Evolutionary conservation across 306 rosid genomes (phyloP), one percentile per base, ranked within the genome.

Genomic region (Castanea crenata): DNA sequence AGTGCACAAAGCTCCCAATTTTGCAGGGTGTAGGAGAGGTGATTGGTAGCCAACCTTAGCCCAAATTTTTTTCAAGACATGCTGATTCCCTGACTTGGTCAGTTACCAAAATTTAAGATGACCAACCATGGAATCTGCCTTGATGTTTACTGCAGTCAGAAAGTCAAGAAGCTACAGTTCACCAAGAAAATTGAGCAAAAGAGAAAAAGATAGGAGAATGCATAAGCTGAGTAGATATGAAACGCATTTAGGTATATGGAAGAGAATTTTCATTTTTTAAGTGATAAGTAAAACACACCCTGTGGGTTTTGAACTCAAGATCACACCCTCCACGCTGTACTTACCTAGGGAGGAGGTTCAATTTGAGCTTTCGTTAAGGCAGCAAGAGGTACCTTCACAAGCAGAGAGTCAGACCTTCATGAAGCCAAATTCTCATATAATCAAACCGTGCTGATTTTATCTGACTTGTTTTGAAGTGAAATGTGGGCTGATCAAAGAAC

Each of bases 91-190:
- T 41, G 46, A 41, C 12, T 8, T 41, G 3, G 46, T 41, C 11
- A 41, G 46, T 41, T 41, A 41, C 65, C 65, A 59, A 59, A 59
- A 59, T 59, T 59, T 23, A 3, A 69, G 49, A 80, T 34, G 20
- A 9, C 74, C 55, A 69, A 71, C 63, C 76, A 25, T 52, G 49
- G 23, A 55, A 57, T 69, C 78, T 35, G 55, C 46, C 49, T 35
- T 67, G 84, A 59, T 54, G 69, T 67, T 51, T 69, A 34, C 71
- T 76, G 84, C 76, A 80, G 70, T 31, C 61, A 72, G 69, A 82
- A 85, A 73, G 61, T 77, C 78, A 68, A 68, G 59, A 85, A 38
- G 62, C 54, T 68, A 78, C 78, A 78, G 79, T 71, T 49, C 55
- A 41, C 55, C 83, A 41, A 20, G 71, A 74, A 64, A 82, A 74